phyloP scores from a whole-genome alignment of 2,329 filamentous ascomycete genomes.

The Cucurbitaria berberidis region DNA sequence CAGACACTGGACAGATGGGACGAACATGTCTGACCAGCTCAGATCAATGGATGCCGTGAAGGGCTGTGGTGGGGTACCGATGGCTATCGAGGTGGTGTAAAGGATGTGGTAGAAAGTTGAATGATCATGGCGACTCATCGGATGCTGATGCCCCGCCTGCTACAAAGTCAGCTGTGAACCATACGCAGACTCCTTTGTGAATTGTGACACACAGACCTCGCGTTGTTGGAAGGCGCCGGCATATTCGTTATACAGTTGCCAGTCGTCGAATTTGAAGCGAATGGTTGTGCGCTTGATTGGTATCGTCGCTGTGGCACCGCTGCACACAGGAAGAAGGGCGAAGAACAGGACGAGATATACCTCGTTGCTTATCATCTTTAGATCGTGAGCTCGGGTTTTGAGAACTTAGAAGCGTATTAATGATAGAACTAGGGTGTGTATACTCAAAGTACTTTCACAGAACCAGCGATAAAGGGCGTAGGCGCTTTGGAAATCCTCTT shows the following conservation, averaged over 20 bases:
- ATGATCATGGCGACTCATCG: conserved; percentile 5
- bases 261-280: conserved; percentile 10
- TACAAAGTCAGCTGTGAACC: not conserved
- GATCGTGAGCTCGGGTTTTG: not conserved
- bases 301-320: conserved; percentile 3
- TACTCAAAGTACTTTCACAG: too few species aligned
- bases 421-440: not conserved
- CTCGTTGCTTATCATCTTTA: conserved; percentile 1
- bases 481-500: too few species aligned
- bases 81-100: conserved; percentile 6
- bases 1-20: conserved; percentile 5
- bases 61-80: conserved; percentile 4
- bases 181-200: conserved; percentile 1
- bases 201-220: conserved; percentile 2
- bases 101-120: conserved; percentile 8
- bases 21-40: conserved; percentile 8
- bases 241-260: conserved; percentile 5
- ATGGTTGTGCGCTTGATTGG: conserved; percentile 7
- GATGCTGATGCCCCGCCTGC: conserved; percentile 6
- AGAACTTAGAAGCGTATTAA: not conserved
- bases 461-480: too few species aligned
- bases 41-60: conserved; percentile 6
- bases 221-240: conserved; percentile 1
- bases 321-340: conserved; percentile 7
- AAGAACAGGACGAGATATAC: conserved; percentile 1